These are phyloP conservation scores for Ulmus americana DNA, from an alignment of 331 rosid genomes.

Conservation along the genomic window DNA sequence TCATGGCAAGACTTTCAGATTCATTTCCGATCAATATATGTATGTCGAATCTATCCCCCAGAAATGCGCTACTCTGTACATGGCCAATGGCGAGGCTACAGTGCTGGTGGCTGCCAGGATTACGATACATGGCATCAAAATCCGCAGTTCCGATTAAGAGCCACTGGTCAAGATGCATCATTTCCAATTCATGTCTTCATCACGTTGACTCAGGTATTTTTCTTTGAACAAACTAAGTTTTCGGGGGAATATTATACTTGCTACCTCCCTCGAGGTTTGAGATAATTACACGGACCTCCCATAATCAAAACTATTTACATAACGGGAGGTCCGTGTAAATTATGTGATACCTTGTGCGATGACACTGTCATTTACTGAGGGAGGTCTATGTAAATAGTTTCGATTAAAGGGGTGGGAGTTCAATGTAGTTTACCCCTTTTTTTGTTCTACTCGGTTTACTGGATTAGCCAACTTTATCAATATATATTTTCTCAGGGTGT, in stretches of 20 bases:
- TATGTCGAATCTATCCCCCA: conserved; percentile 85
- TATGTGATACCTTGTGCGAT: too few relatives aligned
- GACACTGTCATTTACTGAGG: too few relatives aligned
- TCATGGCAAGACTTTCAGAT: conserved; percentile 99
- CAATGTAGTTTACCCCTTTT: too few relatives aligned
- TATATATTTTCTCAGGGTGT: conserved; percentile 58
- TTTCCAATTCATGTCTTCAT: conserved; percentile 84
- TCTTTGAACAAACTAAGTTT: neutral
- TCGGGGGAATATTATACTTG: too few relatives aligned
- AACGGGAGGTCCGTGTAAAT: too few relatives aligned
- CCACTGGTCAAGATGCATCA: conserved; percentile 91
- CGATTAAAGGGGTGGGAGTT: too few relatives aligned
- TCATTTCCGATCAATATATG: conserved; percentile 94
- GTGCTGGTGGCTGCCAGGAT: conserved; percentile 99
- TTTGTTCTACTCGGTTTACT: neutral
- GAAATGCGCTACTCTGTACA: conserved; percentile 97
- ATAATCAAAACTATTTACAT: too few relatives aligned
- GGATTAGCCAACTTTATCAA: conserved; percentile 11
- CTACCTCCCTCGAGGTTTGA: too few relatives aligned
- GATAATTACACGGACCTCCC: too few relatives aligned
- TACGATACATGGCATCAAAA: conserved; percentile 97
- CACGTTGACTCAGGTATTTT: conserved; percentile 85
- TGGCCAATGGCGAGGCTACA: conserved; percentile 95
- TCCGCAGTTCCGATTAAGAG: conserved; percentile 92
- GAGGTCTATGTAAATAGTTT: too few relatives aligned